phyloP scores from a whole-genome alignment of 192 early-diverging fungal genomes.

The Backusella psychrophila region DNA sequence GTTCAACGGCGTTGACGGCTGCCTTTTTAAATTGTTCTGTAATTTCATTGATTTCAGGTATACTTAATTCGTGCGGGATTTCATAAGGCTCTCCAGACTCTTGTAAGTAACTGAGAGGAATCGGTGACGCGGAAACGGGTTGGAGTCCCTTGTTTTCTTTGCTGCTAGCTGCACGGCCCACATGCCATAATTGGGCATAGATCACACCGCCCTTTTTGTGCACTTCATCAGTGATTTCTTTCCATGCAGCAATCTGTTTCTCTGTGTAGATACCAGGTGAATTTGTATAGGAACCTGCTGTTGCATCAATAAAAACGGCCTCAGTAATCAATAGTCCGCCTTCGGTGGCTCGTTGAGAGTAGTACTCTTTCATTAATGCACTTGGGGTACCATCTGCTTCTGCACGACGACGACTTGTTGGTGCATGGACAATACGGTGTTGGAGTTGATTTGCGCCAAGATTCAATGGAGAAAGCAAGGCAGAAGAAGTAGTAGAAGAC shows the following conservation, averaged over 20 bases:
- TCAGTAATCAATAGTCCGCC: slow-evolving; percentile 6
- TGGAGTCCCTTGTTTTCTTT: not conserved
- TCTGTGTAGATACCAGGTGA: slow-evolving; percentile 36
- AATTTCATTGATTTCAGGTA: slow-evolving; percentile 65
- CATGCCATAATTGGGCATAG: slow-evolving; percentile 53
- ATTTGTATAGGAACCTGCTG: slow-evolving; percentile 16
- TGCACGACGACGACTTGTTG: slow-evolving; percentile 3
- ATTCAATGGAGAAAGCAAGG: slow-evolving; percentile 3
- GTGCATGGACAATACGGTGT: slow-evolving; percentile 19
- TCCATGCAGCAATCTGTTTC: slow-evolving; percentile 48
- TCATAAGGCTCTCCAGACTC: slow-evolving; percentile 9
- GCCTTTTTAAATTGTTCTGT: slow-evolving; percentile 59
- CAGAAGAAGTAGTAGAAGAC: not conserved
- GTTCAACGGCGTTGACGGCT: slow-evolving; percentile 60
- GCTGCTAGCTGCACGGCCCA: slow-evolving; percentile 3
- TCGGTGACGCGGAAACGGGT: slow-evolving; percentile 19
- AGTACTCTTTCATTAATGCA: not conserved
- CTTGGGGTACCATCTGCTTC: not conserved
- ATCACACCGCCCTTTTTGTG: slow-evolving; percentile 53
- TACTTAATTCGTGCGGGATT: slow-evolving; percentile 57
- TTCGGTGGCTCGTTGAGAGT: not conserved
- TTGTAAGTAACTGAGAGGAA: not conserved
- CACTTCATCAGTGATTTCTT: slow-evolving; percentile 47
- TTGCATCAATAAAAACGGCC: slow-evolving; percentile 5
- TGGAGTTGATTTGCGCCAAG: not conserved